A percentile compares a stretch with the other conserved stretches of the same genome.
These are phyloP conservation scores for Colletotrichum kahawae DNA, from an alignment of 2,329 filamentous ascomycete species.

Conservation along the genomic window DNA sequence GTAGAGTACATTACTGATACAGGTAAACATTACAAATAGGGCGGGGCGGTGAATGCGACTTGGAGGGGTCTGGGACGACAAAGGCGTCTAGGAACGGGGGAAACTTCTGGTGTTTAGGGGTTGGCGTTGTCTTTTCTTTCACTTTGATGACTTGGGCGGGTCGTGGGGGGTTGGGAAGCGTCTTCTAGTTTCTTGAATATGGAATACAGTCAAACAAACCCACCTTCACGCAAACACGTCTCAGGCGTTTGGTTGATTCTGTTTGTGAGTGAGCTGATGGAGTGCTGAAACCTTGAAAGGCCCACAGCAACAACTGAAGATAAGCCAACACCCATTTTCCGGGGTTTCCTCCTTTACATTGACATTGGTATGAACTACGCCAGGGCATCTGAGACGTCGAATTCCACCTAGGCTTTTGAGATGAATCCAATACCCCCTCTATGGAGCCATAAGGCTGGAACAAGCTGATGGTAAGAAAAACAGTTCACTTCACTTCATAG, in stretches of 20 bases:
- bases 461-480: too few species aligned
- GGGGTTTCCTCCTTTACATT: not conserved
- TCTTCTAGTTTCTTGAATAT: not conserved
- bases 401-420: too few species aligned
- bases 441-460: too few species aligned
- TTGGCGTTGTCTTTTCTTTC: not conserved
- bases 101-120: not conserved
- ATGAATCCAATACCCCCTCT: not conserved
- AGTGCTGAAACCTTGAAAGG: not conserved
- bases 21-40: conserved; percentile 21
- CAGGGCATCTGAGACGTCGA: not conserved
- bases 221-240: not conserved
- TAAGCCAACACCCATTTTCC: not conserved
- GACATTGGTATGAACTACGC: too few species aligned
- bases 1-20: not conserved
- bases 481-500: not conserved
- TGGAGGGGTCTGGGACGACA: not conserved
- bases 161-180: not conserved
- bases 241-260: not conserved
- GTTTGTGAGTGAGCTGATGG: not conserved
- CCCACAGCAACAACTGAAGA: not conserved
- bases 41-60: not conserved
- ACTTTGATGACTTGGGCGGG: not conserved
- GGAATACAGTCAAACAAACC: not conserved
- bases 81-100: not conserved